phyloP scores from a whole-genome alignment of 1,139 yeast species.

The Taphrina flavorubra region DNA sequence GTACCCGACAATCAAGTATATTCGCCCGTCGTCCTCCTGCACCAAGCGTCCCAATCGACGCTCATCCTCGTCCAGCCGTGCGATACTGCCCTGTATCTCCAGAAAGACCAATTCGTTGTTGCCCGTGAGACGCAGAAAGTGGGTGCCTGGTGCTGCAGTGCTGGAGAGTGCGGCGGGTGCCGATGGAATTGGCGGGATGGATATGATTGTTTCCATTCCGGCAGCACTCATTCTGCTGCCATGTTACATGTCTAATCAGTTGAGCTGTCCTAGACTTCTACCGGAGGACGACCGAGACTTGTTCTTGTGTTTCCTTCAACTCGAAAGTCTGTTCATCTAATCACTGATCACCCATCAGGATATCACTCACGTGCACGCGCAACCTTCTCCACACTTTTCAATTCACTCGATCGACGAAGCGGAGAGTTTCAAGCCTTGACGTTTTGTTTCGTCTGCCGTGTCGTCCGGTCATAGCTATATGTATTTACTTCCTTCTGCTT shows the following conservation, averaged over 20 bases:
- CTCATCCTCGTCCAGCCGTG: conserved; percentile 28
- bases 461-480: too few species aligned
- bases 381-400: too few species aligned
- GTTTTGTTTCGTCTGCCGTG: too few species aligned
- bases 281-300: too few species aligned
- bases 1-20: conserved; percentile 42
- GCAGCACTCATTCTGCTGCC: background rate
- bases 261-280: too few species aligned
- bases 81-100: conserved; percentile 42
- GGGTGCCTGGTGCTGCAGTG: background rate
- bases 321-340: background rate
- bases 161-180: background rate
- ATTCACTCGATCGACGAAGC: too few species aligned
- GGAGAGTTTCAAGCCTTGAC: too few species aligned
- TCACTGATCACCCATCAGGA: background rate
- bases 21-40: conserved; percentile 32
- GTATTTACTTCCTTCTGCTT: too few species aligned
- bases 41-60: conserved; percentile 23
- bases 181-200: conserved; percentile 22
- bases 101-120: conserved; percentile 34
- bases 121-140: conserved; percentile 33
- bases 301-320: too few species aligned
- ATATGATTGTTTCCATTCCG: conserved; percentile 24
- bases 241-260: too few species aligned
- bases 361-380: too few species aligned